Base-by-base conservation (phyloP, 2,329 filamentous ascomycete species). In the Talaromyces marneffei region DNA sequence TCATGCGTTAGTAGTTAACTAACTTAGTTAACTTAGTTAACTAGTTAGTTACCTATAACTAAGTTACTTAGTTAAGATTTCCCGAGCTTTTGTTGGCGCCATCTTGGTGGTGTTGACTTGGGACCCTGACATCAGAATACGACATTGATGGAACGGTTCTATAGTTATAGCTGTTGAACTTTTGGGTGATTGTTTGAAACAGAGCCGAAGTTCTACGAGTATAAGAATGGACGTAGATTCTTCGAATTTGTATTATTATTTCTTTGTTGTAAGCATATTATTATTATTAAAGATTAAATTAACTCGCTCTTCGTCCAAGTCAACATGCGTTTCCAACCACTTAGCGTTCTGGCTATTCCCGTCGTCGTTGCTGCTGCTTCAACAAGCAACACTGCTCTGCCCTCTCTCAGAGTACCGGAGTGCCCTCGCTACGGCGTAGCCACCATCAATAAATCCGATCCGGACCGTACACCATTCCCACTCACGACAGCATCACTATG, bases 371-470 rank as follows among this genome's bases (percentile, higher is more conserved):
- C 40, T 27, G 59, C 25, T 27, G 54, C 60, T 37, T 23, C 53
- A 39, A 29, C 60, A 20, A 14, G 37, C 9, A 58, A 27, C 14
- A 39, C n/a, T 16, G n/a, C 37, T 23, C 46, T 62, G 1, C 55
- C 60, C 3, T 54, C 31, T 27, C 55, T 62, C n/a, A 6, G 18
- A 10, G 60, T 62, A 14, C 60, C 60, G 16, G 46, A 59, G 40
- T 62, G 60, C 18, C 60, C 60, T 25, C 18, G 33, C 20, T 44
- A 25, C 31, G 48, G 44, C 23, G 55, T 57, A 10, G 60, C 60
- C 20, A 44, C 48, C 2, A 57, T 62, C n/a, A 46, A 54, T 20
- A 37, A 62, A 25, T 62, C 60, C 8, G 60, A 53, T 44, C 60
- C 60, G 18, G 60, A 62, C 39, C 27, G 46, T n/a, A 58, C 46